Percentiles rank a stretch among this genome's conserved stretches.
These are phyloP conservation scores for Phyllosticta ampelicida DNA, from an alignment of 2,329 filamentous ascomycete species.

Conservation along the genomic window DNA sequence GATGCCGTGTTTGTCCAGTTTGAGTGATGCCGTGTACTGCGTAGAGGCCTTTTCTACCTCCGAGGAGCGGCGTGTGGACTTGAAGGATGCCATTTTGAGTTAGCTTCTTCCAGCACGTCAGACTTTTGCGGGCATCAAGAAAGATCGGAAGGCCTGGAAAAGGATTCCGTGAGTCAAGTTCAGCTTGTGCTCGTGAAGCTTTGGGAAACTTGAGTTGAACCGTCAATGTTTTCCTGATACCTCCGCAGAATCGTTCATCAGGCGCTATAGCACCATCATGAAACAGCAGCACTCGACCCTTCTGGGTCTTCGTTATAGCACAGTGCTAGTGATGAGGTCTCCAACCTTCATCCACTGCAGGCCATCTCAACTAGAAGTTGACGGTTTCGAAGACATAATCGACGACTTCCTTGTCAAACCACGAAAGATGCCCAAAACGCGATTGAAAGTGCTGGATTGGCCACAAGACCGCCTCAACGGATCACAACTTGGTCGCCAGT, in stretches of 20 bases:
- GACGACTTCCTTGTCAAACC: neutral
- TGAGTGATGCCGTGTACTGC: neutral
- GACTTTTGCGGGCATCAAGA: neutral
- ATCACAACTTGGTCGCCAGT: neutral
- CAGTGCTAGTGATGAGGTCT: neutral
- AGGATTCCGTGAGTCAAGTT: neutral
- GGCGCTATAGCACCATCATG: too few relatives aligned
- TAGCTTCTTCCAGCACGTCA: neutral
- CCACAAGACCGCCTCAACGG: neutral
- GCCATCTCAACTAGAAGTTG: neutral
- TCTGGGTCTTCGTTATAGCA: neutral
- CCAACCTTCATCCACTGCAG: neutral
- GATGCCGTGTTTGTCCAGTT: neutral
- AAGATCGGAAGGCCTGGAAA: neutral
- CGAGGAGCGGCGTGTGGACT: neutral
- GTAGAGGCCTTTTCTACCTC: neutral
- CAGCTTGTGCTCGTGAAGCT: neutral
- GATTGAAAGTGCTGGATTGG: neutral
- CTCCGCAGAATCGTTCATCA: neutral
- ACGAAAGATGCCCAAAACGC: neutral
- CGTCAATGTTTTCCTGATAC: neutral
- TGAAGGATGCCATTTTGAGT: neutral
- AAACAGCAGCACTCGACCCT: neutral
- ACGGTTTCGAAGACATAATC: neutral
- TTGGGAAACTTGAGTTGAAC: neutral